Conservation (phyloP, 257 asterid genomes). For the Mitragyna speciosa region DNA sequence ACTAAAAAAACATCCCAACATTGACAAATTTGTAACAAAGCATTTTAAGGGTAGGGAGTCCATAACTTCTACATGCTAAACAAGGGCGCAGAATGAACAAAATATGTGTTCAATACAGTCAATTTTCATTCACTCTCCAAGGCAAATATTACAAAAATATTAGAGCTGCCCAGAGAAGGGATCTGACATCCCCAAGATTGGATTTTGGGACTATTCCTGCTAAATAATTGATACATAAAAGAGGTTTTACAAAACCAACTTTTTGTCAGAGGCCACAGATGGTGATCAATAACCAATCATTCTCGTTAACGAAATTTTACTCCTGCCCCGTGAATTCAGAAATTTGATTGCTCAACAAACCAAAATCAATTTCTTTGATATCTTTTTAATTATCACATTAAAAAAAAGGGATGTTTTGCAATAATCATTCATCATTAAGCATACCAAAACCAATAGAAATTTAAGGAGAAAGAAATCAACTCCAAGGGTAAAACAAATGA, state of each 20-base stretch:
- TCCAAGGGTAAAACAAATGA: background rate
- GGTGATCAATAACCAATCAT: background rate
- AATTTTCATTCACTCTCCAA: background rate
- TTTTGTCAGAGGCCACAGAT: no score
- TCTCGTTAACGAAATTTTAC: background rate
- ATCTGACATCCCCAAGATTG: background rate
- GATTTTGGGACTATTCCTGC: background rate
- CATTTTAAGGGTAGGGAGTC: background rate
- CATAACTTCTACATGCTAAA: no score
- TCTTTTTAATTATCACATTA: background rate
- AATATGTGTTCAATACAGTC: background rate
- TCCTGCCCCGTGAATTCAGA: background rate
- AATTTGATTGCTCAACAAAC: background rate
- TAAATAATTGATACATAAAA: background rate
- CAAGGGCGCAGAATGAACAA: background rate
- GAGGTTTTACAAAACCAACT: background rate
- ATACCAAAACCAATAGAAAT: background rate
- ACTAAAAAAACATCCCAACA: background rate
- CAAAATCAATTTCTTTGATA: background rate
- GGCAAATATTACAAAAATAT: background rate
- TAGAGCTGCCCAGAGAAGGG: background rate
- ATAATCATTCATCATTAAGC: background rate
- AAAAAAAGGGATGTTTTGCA: background rate
- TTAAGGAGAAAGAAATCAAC: background rate
- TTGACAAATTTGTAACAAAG: background rate